Conservation (phyloP, 2,329 filamentous ascomycete genomes). For the Stenocarpella maydis region DNA sequence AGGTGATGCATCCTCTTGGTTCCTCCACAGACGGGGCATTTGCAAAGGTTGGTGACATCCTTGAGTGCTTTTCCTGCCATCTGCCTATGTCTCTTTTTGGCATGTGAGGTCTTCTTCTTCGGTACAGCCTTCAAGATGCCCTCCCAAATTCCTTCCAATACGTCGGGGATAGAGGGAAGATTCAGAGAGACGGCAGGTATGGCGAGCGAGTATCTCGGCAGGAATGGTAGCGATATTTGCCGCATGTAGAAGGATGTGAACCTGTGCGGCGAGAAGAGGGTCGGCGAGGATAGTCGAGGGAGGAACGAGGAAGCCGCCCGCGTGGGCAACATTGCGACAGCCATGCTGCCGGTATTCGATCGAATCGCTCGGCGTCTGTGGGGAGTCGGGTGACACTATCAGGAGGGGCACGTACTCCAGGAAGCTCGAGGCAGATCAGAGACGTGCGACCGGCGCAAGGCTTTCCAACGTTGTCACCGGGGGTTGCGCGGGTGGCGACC, state of each 20-base stretch:
- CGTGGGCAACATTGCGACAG: constrained; percentile 49
- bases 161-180: constrained; percentile 66
- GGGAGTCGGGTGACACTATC: background rate
- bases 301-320: constrained; percentile 56
- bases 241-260: constrained; percentile 55
- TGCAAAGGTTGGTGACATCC: constrained; percentile 87
- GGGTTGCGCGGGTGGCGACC: background rate
- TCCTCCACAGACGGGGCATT: constrained; percentile 87
- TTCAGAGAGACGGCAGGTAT: constrained; percentile 67
- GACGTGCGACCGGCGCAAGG: background rate
- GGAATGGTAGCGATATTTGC: constrained; percentile 55
- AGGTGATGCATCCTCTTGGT: constrained; percentile 88
- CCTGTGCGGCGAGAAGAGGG: constrained; percentile 49
- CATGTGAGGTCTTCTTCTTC: constrained; percentile 98
- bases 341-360: constrained; percentile 51
- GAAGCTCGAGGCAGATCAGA: background rate
- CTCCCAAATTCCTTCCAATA: constrained; percentile 90
- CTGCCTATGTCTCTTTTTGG: constrained; percentile 91
- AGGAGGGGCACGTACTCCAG: background rate
- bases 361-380: background rate
- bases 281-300: constrained; percentile 58
- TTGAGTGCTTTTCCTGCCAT: constrained; percentile 96
- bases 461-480: background rate
- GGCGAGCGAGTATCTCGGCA: constrained; percentile 64
- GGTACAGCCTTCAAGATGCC: constrained; percentile 90